Evolutionary conservation across 768 basidiomycete genomes (phyloP), one percentile per base, ranked within the genome.

Genomic region (Termitomyces sp.): DNA sequence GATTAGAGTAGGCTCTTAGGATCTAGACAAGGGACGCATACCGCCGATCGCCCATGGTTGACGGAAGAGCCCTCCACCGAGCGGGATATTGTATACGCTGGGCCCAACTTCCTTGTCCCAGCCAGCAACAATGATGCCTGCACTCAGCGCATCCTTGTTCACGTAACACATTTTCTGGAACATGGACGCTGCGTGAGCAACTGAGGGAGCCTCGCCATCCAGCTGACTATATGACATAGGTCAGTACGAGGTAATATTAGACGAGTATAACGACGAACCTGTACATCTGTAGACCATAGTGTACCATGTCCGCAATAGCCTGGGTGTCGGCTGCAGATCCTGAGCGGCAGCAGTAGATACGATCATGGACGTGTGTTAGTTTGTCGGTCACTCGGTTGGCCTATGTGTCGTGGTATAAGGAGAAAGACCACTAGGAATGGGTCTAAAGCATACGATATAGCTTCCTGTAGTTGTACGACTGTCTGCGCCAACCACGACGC

Each of bases 11-110:
- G 39, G 22, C 22, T 44, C 49, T 32, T 8, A n/a, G 12, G 38
- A 28, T 20, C 28, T 67, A 50, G 44, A 51, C 39, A 50, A 24
- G 20, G n/a, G 15, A 11, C 48, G 72, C 85, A 45, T 69, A 92
- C 94, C 95, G 74, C 96, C 97, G 65, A 99, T 98, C 52, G 96
- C 94, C 97, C 97, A 99, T 7, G 96, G 96, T 67, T 96, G 96
- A 62, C 92, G 87, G 85, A 99, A 98, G 50, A 96, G 78, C 32
- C 97, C 97, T 57, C 97, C 97, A 24, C 97, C 97, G 15, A 99
- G 81, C 16, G 97, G 96, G 63, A 99, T 93, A 73, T 96, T 98
- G 77, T 95, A 98, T 28, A 98, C 96, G 62, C 90, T 91, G 1
- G 96, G 92, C 18, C 97, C 96, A 40, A 75, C 78, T 65, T 94